phyloP scores from a whole-genome alignment of 2,329 filamentous ascomycete species.

The Talaromyces sp. region DNA sequence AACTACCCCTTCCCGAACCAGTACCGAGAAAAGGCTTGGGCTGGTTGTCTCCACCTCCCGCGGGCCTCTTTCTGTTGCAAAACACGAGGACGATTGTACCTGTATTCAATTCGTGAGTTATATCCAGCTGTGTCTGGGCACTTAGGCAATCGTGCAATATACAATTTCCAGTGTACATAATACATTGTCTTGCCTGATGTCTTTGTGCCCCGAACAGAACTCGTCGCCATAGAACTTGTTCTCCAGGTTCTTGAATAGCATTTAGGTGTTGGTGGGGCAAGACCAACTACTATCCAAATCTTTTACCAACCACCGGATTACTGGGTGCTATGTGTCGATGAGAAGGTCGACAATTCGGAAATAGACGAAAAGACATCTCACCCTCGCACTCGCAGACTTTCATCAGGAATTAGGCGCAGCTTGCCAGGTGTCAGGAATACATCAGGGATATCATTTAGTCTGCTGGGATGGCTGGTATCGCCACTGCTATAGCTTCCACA shows the following conservation, averaged over 20 bases:
- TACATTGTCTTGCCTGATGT: background rate
- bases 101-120: background rate
- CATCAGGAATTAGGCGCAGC: background rate
- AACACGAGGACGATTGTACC: background rate
- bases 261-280: slow-evolving; percentile 17
- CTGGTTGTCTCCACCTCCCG: slow-evolving; percentile 19
- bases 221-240: background rate
- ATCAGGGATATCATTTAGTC: background rate
- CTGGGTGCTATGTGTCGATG: slow-evolving; percentile 14
- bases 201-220: background rate
- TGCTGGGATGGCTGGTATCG: slow-evolving; percentile 39
- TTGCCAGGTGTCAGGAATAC: background rate
- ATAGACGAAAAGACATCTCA: background rate
- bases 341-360: background rate
- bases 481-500: slow-evolving; percentile 37
- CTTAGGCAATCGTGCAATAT: background rate
- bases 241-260: background rate
- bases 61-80: background rate
- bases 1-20: slow-evolving; percentile 8
- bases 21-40: slow-evolving; percentile 15
- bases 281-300: background rate
- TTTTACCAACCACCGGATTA: slow-evolving; percentile 5
- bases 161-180: too few species aligned
- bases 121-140: background rate
- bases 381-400: background rate